Conservation (phyloP, 2,329 filamentous ascomycete species). For the Epichloe festucae region DNA sequence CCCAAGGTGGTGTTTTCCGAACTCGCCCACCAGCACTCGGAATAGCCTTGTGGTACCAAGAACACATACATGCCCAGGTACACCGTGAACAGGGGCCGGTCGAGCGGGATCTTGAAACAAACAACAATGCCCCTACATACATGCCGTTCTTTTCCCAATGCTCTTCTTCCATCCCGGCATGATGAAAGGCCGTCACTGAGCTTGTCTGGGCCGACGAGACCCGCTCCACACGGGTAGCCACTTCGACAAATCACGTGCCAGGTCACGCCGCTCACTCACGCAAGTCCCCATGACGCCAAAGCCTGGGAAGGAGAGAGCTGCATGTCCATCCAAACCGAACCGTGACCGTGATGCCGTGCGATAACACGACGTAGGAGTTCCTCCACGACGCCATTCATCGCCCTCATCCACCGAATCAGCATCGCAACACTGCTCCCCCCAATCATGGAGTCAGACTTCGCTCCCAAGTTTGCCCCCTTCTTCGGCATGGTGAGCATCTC, state of each 20-base stretch:
- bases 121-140: no score
- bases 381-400: background rate
- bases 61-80: no score
- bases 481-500: conserved; percentile 62
- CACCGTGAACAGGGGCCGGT: no score
- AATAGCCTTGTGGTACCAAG: no score
- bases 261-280: background rate
- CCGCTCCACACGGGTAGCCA: no score
- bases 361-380: conserved; percentile 1
- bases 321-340: background rate
- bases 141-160: no score
- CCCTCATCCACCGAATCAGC: background rate
- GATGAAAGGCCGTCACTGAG: no score
- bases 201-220: no score
- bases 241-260: conserved; percentile 2
- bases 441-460: conserved; percentile 46
- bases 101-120: no score
- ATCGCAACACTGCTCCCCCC: conserved; percentile 3
- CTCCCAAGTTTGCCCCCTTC: conserved; percentile 77
- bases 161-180: no score
- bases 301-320: background rate
- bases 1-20: no score
- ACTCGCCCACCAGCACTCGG: no score
- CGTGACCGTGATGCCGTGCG: conserved; percentile 1
- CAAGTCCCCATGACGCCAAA: conserved; percentile 2